phyloP scores from a whole-genome alignment of 2,329 filamentous ascomycete genomes.

The Penicillium italicum region DNA sequence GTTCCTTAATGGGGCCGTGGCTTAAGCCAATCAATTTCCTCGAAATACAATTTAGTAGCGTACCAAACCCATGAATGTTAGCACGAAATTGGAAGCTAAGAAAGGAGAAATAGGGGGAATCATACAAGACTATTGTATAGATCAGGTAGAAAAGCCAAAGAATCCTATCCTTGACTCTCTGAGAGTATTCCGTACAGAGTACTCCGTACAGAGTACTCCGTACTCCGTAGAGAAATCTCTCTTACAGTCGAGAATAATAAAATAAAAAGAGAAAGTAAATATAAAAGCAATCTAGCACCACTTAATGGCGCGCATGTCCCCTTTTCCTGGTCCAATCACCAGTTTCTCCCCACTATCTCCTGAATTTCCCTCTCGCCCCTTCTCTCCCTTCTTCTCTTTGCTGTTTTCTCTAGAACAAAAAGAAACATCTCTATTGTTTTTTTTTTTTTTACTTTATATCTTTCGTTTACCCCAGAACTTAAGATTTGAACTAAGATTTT shows the following conservation, averaged over 20 bases:
- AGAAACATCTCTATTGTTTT: neutral
- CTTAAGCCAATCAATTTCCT: conserved; percentile 14
- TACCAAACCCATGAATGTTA: conserved; percentile 18
- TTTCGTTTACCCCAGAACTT: conserved; percentile 4
- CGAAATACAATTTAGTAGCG: conserved; percentile 13
- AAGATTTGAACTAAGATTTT: neutral
- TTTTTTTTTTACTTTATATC: neutral
- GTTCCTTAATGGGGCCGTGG: conserved; percentile 6
- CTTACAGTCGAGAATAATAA: too few species aligned
- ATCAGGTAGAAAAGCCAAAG: too few species aligned
- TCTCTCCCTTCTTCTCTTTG: conserved; percentile 5
- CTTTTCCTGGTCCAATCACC: conserved; percentile 11
- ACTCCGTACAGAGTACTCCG: too few species aligned
- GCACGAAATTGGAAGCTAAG: neutral
- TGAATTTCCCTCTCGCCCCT: conserved; percentile 13
- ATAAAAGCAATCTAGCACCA: neutral
- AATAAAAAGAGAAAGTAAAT: neutral
- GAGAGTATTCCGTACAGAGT: too few species aligned
- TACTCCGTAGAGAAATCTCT: too few species aligned
- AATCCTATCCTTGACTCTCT: too few species aligned
- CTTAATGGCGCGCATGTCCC: conserved; percentile 5
- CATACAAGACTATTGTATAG: neutral
- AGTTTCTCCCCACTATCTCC: conserved; percentile 11
- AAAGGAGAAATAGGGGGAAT: neutral
- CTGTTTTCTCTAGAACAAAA: neutral